phyloP scores from a whole-genome alignment of 2,329 filamentous ascomycete species.

The Microdochium trichocladiopsis region DNA sequence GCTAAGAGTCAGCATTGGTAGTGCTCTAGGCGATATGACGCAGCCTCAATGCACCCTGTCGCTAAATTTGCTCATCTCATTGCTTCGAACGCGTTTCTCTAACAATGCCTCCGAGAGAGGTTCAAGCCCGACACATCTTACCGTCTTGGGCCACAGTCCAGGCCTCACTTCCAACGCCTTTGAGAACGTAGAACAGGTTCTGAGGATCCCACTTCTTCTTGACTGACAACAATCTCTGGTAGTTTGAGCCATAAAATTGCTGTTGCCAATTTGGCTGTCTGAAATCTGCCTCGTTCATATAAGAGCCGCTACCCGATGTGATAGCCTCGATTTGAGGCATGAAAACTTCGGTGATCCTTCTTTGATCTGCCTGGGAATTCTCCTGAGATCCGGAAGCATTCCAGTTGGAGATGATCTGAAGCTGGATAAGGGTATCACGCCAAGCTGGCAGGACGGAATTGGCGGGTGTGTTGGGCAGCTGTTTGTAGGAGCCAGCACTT shows the following conservation, averaged over 20 bases:
- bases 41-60: neutral
- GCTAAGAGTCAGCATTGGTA: neutral
- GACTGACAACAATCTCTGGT: conserved; percentile 20
- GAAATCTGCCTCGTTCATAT: conserved; percentile 34
- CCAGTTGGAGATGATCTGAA: conserved; percentile 16
- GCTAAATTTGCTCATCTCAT: neutral
- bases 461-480: conserved; percentile 15
- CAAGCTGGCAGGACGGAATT: conserved; percentile 29
- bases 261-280: conserved; percentile 22
- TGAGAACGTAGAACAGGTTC: conserved; percentile 28
- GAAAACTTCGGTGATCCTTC: conserved; percentile 19
- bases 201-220: conserved; percentile 34
- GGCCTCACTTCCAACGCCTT: conserved; percentile 32
- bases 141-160: conserved; percentile 29
- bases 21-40: neutral
- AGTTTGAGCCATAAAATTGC: conserved; percentile 27
- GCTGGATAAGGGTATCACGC: conserved; percentile 23
- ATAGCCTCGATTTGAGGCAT: conserved; percentile 16
- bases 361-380: conserved; percentile 12
- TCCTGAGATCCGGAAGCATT: conserved; percentile 8
- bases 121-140: conserved; percentile 22
- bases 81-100: too few species aligned
- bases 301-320: conserved; percentile 18
- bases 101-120: neutral
- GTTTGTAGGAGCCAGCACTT: conserved; percentile 17